These are phyloP conservation scores for Pyrrhoderma lamaoense DNA, from an alignment of 1,284 basidiomycete genomes.

Conservation along the genomic window DNA sequence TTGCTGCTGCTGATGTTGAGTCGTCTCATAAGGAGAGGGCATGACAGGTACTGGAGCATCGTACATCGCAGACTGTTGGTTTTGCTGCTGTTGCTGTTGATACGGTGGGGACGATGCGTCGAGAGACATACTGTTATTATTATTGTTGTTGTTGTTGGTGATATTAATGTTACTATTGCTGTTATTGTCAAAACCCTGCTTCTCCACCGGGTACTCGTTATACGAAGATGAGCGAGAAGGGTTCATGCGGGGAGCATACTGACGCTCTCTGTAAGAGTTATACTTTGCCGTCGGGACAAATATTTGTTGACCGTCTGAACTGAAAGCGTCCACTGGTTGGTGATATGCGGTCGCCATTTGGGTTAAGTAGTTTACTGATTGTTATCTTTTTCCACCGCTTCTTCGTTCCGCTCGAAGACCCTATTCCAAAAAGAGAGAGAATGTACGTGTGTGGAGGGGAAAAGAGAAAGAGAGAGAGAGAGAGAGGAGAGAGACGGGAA, in stretches of 20 bases:
- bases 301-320: too few species aligned
- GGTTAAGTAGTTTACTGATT: background rate
- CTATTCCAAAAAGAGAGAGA: too few species aligned
- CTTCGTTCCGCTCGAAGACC: too few species aligned
- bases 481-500: background rate
- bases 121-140: too few species aligned
- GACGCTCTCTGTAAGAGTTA: conserved; percentile 5
- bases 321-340: background rate
- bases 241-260: conserved; percentile 5
- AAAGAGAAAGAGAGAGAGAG: conserved; percentile 1
- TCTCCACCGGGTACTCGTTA: conserved; percentile 8
- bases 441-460: background rate
- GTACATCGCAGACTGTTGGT: too few species aligned
- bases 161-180: too few species aligned
- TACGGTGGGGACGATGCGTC: too few species aligned
- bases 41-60: too few species aligned
- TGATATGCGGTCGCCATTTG: conserved; percentile 1
- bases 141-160: too few species aligned
- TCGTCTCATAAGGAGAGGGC: too few species aligned
- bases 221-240: conserved; percentile 2
- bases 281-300: background rate
- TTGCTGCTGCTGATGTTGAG: background rate
- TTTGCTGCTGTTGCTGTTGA: too few species aligned
- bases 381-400: too few species aligned
- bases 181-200: conserved; percentile 6